phyloP scores from a whole-genome alignment of 2,329 filamentous ascomycete genomes.

The Cryphonectria radicalis region DNA sequence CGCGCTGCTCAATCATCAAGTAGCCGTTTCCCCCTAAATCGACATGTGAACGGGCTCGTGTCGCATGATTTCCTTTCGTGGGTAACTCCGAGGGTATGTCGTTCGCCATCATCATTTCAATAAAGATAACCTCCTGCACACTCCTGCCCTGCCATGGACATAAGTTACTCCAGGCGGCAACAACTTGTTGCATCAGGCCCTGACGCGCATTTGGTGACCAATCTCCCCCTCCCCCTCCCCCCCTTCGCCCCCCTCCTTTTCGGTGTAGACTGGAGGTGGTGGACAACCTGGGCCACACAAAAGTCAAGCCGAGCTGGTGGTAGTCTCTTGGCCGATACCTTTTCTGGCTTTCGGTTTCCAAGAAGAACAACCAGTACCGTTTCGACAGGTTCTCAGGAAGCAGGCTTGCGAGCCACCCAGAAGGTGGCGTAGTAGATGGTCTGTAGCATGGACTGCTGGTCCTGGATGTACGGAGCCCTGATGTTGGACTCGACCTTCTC shows the following conservation, averaged over 20 bases:
- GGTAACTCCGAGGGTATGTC: background rate
- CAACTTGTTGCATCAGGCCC: background rate
- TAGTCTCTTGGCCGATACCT: background rate
- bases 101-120: background rate
- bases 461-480: slow-evolving; percentile 86
- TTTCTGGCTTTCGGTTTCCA: background rate
- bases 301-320: background rate
- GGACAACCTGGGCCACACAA: background rate
- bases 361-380: background rate
- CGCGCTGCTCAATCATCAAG: background rate
- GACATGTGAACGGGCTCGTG: background rate
- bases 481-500: slow-evolving; percentile 63
- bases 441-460: slow-evolving; percentile 82
- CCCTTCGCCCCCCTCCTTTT: background rate
- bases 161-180: background rate
- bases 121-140: background rate
- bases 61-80: background rate
- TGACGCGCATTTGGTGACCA: background rate
- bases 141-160: background rate
- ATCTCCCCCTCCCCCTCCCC: too few relatives aligned
- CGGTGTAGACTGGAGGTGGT: background rate
- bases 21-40: background rate
- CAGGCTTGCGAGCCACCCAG: slow-evolving; percentile 81
- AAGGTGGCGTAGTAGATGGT: slow-evolving; percentile 79
- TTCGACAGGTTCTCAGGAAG: background rate